These are phyloP conservation scores for Limnanthes douglasii DNA, from an alignment of 345 rosid species.

Conservation along the genomic window DNA sequence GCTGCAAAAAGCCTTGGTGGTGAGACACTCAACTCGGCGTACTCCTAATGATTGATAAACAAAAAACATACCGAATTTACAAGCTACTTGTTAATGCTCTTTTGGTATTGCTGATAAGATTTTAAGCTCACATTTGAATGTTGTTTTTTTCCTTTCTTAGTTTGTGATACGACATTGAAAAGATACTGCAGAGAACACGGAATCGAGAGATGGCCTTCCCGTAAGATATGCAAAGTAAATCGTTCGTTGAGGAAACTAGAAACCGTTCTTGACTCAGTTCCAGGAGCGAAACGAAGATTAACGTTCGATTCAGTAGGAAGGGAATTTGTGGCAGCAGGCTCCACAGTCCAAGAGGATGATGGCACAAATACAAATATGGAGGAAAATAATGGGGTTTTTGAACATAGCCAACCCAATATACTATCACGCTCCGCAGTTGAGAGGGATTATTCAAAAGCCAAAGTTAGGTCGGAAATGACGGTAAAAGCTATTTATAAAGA, in stretches of 20 bases:
- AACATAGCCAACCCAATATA: too few species aligned
- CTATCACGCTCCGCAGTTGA: too few species aligned
- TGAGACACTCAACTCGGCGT: too few species aligned
- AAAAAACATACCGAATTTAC: too few species aligned
- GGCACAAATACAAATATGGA: too few species aligned
- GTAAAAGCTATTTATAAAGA: too few species aligned
- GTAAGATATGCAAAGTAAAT: constrained; percentile 85
- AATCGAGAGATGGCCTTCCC: constrained; percentile 91
- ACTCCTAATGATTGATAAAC: too few species aligned
- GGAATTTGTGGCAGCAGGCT: constrained; percentile 49
- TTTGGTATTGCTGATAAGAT: constrained; percentile 1
- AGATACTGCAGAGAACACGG: constrained; percentile 95
- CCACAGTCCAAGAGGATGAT: constrained; percentile 29
- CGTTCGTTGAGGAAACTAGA: constrained; percentile 66
- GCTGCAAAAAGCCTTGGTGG: constrained; percentile 98
- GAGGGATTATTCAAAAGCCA: too few species aligned
- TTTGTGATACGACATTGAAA: constrained; percentile 89
- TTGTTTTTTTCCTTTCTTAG: constrained; percentile 23
- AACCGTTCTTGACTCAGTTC: constrained; percentile 73
- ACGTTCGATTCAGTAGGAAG: constrained; percentile 58
- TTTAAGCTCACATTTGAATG: constrained; percentile 8
- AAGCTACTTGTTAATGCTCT: constrained; percentile 5
- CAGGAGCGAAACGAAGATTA: constrained; percentile 76
- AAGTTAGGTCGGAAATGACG: too few species aligned
- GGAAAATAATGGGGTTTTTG: too few species aligned